Base-by-base conservation (phyloP, 176 grass and related monocot species). In the Carex littledalei region DNA sequence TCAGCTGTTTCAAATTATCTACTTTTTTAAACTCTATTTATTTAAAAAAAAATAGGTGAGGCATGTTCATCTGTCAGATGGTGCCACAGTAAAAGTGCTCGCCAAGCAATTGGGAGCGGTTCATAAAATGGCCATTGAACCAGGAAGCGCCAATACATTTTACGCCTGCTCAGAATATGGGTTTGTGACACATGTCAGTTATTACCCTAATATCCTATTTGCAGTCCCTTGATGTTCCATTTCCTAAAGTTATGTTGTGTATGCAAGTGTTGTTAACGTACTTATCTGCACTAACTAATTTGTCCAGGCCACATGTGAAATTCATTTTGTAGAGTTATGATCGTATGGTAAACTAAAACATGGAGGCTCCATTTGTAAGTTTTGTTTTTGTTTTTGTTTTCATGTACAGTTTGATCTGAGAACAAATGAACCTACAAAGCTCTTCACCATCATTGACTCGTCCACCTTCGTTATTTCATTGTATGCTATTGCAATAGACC, bases 371-470 rank as follows among this genome's bases (percentile, higher is more conserved):
- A 70, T 70, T 70, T 70, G 16, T 17, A 70, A 70, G 67, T 17
- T 37, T 16, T 17, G 32, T 71, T 35, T 72, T 16, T 16, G 47
- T 71, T 35, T 72, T 3, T 67, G 0, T 65, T 86, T 52, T 75
- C 22, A 24, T 47, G 72, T 59, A 39, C 86, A 98, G 90, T 94
- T 91, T 85, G 95, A 98, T 82, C 86, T 93, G 18, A 93, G 95
- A 81, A 89, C 47, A 67, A 83, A 83, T 49, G 13, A 68, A 60
- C 78, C 84, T 0, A 57, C 81, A 0, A 70, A 74, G 53, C 81
- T 97, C 45, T 82, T 98, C 54, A 85, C 73, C 56, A 79, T 60
- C 49, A 68, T 60, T 10, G 26, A 34, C 32, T 1, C 56, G 17
- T 10, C 43, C 35, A 21, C 15, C 5, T 41, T 21, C 2, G 18